Percentiles rank a stretch among this genome's conserved stretches.
These are phyloP conservation scores for Yamadazyma oceani DNA, from an alignment of 1,139 yeast species.

Conservation along the genomic window DNA sequence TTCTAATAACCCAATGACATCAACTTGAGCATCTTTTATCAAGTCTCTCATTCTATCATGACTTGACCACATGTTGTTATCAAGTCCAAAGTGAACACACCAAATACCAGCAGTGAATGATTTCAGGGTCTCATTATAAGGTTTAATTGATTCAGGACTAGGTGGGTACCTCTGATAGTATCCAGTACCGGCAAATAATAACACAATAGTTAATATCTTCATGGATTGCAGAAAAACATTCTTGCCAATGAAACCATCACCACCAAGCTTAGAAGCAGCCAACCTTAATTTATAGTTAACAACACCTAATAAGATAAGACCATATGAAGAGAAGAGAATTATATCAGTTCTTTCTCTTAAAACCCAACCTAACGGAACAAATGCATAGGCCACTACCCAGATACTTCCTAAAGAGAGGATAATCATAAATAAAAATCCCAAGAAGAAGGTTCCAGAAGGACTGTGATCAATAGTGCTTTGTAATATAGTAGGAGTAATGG, in stretches of 20 bases:
- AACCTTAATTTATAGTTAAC: conserved; percentile 32
- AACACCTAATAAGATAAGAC: conserved; percentile 48
- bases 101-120: conserved; percentile 93
- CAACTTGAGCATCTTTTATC: conserved; percentile 81
- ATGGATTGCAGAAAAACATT: conserved; percentile 23
- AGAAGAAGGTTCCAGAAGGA: conserved; percentile 57
- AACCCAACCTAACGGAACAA: conserved; percentile 90
- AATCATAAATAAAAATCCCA: conserved; percentile 57
- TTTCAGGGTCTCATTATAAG: conserved; percentile 75
- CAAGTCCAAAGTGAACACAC: conserved; percentile 97
- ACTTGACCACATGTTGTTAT: conserved; percentile 97
- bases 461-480: conserved; percentile 56
- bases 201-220: conserved; percentile 27
- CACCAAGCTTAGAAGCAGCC: conserved; percentile 21
- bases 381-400: conserved; percentile 98
- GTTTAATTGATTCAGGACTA: conserved; percentile 53
- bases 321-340: conserved; percentile 47
- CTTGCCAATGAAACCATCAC: conserved; percentile 22
- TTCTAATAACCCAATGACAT: conserved; percentile 87
- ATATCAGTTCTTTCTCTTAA: conserved; percentile 87
- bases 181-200: conserved; percentile 34
- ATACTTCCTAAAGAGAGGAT: conserved; percentile 75
- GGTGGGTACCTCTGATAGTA: conserved; percentile 62
- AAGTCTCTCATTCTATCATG: conserved; percentile 87
- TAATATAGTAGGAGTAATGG: conserved; percentile 64